These are phyloP conservation scores for Colletotrichum spinosum DNA, from an alignment of 2,329 filamentous ascomycete species.

Conservation along the genomic window DNA sequence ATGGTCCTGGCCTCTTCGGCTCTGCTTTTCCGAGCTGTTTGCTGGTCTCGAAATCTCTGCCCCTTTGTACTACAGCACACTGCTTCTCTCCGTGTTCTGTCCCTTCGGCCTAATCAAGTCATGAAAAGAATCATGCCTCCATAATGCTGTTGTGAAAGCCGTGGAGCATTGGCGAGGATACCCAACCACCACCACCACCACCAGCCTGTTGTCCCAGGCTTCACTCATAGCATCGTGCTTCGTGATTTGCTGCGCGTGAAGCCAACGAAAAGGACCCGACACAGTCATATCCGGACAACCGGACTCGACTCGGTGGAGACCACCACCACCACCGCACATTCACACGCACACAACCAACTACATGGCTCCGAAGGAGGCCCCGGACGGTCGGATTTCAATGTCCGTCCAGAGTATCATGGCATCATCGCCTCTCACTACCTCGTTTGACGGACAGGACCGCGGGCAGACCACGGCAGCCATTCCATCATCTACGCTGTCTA, in stretches of 20 bases:
- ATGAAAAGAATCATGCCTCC: no score
- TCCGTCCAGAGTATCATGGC: constrained; percentile 30
- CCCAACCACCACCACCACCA: no score
- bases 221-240: no score
- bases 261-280: background rate
- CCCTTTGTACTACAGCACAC: background rate
- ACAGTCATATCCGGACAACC: constrained; percentile 19
- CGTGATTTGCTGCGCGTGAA: background rate
- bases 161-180: constrained; percentile 2
- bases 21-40: constrained; percentile 10
- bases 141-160: no score
- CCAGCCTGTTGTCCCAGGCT: no score
- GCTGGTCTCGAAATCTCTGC: constrained; percentile 1
- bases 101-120: no score
- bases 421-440: constrained; percentile 14
- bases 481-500: constrained; percentile 20
- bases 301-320: constrained; percentile 33
- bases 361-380: background rate
- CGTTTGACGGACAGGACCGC: constrained; percentile 5
- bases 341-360: no score
- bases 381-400: constrained; percentile 31
- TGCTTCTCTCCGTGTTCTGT: background rate
- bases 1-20: constrained; percentile 2
- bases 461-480: background rate
- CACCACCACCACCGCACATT: constrained; percentile 13